Conservation (phyloP, 208 protist genomes). For the Trypanosoma melophagium region DNA sequence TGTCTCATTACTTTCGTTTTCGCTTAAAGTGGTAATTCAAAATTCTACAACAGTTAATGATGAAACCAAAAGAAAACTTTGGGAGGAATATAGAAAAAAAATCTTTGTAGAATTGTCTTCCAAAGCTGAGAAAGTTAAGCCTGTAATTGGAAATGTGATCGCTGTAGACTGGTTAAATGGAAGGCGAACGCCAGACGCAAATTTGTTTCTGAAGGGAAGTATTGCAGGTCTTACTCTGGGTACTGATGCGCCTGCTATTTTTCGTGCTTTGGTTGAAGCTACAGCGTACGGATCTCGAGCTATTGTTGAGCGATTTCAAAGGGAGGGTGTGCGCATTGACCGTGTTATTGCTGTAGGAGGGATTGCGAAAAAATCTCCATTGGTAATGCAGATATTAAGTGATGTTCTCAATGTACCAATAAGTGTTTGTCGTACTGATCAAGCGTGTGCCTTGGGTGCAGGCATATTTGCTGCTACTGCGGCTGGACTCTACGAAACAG, state of each 20-base stretch:
- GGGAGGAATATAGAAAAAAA: constrained; percentile 27
- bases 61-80: constrained; percentile 32
- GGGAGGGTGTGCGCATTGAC: constrained; percentile 56
- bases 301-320: constrained; percentile 52
- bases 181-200: constrained; percentile 52
- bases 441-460: constrained; percentile 53
- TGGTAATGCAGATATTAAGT: constrained; percentile 47
- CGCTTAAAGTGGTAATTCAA: constrained; percentile 34
- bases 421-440: constrained; percentile 45
- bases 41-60: constrained; percentile 30
- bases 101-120: constrained; percentile 33
- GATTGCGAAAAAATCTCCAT: constrained; percentile 50
- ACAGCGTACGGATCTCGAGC: constrained; percentile 51
- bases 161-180: constrained; percentile 72
- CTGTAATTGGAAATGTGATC: constrained; percentile 27
- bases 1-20: constrained; percentile 39
- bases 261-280: constrained; percentile 47
- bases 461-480: constrained; percentile 57
- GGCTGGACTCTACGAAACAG: constrained; percentile 38
- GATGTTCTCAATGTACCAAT: constrained; percentile 62
- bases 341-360: constrained; percentile 60
- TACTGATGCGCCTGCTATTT: constrained; percentile 46
- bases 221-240: constrained; percentile 47
- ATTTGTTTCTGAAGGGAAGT: constrained; percentile 40
- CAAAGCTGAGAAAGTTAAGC: constrained; percentile 28